Evolutionary conservation across 75 land plant genomes (phyloP), one percentile per base, ranked within the genome.

Genomic region (Adiantum capillusveneris): DNA sequence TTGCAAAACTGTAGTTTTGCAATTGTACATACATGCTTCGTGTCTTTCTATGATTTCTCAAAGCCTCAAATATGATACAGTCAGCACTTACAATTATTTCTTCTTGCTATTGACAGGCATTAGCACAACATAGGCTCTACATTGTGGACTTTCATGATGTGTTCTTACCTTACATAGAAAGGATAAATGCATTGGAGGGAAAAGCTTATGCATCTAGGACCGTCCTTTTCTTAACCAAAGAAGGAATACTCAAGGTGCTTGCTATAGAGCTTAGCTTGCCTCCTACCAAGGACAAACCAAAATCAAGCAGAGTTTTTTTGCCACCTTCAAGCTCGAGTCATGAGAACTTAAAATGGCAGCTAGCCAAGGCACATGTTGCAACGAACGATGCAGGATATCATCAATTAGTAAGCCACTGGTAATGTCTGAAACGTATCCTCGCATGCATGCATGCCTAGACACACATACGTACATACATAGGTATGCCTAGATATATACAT

Each of bases 341-440:
- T 1, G 52, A 55, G 0, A 31, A 27, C 6, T 62, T 65, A 56
- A 75, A 78, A 0, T 84, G 88, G 88, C 68, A 63, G 27, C 65
- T 84, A 0, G 84, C 88, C 11, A 84, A 84, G 48, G 66, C 81
- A 31, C 76, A 81, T 46, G 81, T 78, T 7, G 45, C 72, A 17
- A 69, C 69, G 25, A 71, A 81, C 57, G 88, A 84, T 60, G 64
- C 88, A 21, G 79, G 78, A 2, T 44, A 65, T 48, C 88, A 84
- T 52, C 85, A 84, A 29, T 79, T 84, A 3, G 60, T 78, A 16
- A 84, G 75, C 44, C 90, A 86, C 56, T 86, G 86, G 86, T 85
- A 70, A 49, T 16, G 0, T 21, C 31, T 43, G 41, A 3, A 34
- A 34, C 37, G 3, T 34, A 5, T 34, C 9, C 9, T 34, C 37